phyloP scores from a whole-genome alignment of 805 yeast species.

The Myxozyma melibiosi region DNA sequence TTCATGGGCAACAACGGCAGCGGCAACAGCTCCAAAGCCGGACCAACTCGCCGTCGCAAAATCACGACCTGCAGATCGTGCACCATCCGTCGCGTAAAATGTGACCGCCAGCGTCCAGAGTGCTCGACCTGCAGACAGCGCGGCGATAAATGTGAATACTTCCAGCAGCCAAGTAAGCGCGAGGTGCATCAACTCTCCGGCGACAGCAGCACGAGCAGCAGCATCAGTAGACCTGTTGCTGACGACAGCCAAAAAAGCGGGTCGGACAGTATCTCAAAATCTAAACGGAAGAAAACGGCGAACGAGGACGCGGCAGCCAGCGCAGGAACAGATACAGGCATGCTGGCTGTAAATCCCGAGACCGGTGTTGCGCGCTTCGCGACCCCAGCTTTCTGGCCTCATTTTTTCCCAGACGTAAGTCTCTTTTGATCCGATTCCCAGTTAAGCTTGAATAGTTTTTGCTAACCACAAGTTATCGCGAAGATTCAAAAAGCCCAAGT shows the following conservation, averaged over 20 bases:
- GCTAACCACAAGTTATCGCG: background rate
- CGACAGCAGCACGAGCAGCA: background rate
- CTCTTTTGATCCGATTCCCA: too few relatives aligned
- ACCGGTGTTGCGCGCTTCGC: constrained; percentile 8
- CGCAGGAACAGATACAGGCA: background rate
- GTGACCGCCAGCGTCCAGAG: constrained; percentile 10
- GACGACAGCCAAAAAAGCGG: too few relatives aligned
- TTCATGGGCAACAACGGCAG: too few relatives aligned
- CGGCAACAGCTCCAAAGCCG: background rate
- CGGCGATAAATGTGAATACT: constrained; percentile 2
- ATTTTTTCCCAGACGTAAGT: constrained; percentile 2
- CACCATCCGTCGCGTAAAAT: constrained; percentile 13
- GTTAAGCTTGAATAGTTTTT: background rate
- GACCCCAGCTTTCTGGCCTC: background rate
- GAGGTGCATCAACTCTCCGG: background rate
- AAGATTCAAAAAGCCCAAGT: too few relatives aligned
- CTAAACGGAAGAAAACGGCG: background rate
- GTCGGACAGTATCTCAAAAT: too few relatives aligned
- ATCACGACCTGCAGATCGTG: constrained; percentile 11
- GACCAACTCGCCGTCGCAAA: constrained; percentile 8
- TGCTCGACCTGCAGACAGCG: constrained; percentile 8
- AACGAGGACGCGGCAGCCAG: background rate
- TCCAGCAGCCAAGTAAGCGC: constrained; percentile 1
- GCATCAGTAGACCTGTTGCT: background rate
- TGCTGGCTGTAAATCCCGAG: constrained; percentile 3